These are phyloP conservation scores for Cladosporium phlei DNA, from an alignment of 2,329 filamentous ascomycete genomes.

Conservation along the genomic window DNA sequence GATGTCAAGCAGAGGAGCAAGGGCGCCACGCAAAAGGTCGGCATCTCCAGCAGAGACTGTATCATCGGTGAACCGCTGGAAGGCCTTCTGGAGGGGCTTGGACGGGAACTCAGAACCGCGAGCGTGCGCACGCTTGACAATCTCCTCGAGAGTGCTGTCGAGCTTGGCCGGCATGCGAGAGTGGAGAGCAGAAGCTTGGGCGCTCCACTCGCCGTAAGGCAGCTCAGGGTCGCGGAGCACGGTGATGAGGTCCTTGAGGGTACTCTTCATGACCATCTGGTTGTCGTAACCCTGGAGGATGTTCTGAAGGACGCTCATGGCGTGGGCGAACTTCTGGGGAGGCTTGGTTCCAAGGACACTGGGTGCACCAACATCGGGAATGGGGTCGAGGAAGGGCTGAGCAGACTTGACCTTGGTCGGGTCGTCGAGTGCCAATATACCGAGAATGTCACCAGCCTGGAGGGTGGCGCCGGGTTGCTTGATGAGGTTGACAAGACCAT, in stretches of 20 bases:
- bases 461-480: conserved; percentile 98
- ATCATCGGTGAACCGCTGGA: conserved; percentile 85
- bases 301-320: conserved; percentile 74
- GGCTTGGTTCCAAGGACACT: conserved; percentile 88
- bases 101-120: conserved; percentile 86
- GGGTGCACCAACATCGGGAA: conserved; percentile 80
- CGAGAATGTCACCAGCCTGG: conserved; percentile 96
- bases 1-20: conserved; percentile 72
- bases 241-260: conserved; percentile 81
- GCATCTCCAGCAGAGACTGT: conserved; percentile 70
- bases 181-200: conserved; percentile 93
- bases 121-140: conserved; percentile 75
- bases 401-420: conserved; percentile 95
- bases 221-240: conserved; percentile 86
- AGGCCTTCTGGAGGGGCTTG: conserved; percentile 76
- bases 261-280: conserved; percentile 87
- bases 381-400: conserved; percentile 84
- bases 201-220: conserved; percentile 93
- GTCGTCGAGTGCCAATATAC: conserved; percentile 91
- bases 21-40: conserved; percentile 64
- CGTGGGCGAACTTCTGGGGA: conserved; percentile 75
- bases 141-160: conserved; percentile 72
- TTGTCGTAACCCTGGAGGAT: conserved; percentile 95
- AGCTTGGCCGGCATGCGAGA: conserved; percentile 95
- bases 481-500: conserved; percentile 94